Evolutionary conservation across 2,329 filamentous ascomycete species (phyloP), one percentile per base, ranked within the genome.

Genomic region (Cadophora malorum): DNA sequence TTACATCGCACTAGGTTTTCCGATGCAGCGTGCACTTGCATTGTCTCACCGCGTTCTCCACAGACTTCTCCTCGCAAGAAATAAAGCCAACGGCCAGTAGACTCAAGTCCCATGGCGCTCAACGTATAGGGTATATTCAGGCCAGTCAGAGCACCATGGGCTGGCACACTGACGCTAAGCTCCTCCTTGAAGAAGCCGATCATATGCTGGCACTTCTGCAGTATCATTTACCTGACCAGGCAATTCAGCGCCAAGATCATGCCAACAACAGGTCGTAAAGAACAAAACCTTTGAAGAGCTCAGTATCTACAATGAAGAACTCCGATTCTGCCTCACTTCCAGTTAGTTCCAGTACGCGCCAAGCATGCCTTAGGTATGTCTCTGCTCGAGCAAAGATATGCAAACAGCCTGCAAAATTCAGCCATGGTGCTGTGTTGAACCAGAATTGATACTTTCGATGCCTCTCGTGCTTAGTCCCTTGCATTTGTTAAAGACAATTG

Each of bases 131-230:
- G 16, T 19, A 55, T 8, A 12, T 33, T 21, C 52, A 31, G 6
- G 25, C 25, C 5, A n/a, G 31, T 14, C 23, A 53, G 21, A 53
- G 50, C 50, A 53, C 8, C 23, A 53, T 14, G 23, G 23, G 50
- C 50, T 28, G 45, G 28, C 47, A 63, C 28, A 38, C 41, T 12
- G 45, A 9, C 35, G 25, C 28, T 38, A 19, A 21, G 45, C 35
- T 49, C 45, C 60, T 63, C 19, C 50, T 25, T 50, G 16, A 35
- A 35, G 59, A 49, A 49, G 41, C 28, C 14, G 59, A 62, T 49
- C 23, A 53, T 53, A 53, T 53, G 23, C 50, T 53, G 23, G 23
- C 50, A 53, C 50, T 28, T 28, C 28, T 28, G 28, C 3, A 38
- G 7, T 38, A 38, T 14, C 35, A 38, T 14, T 38, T 38, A 38